Conservation (phyloP, 495 filamentous ascomycete species). For the Cercophora newfieldiana region DNA sequence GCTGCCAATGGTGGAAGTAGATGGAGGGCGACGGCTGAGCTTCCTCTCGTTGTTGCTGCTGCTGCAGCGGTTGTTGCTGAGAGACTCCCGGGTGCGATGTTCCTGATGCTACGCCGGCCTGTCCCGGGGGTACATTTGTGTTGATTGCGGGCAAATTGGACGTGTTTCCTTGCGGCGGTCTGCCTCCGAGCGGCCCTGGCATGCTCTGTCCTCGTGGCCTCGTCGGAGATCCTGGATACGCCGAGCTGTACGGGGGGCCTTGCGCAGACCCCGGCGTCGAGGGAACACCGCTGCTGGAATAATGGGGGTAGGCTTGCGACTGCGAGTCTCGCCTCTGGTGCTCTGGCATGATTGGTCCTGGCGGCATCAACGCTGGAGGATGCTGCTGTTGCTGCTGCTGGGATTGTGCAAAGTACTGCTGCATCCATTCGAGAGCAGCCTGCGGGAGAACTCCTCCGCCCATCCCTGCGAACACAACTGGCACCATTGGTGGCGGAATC, state of each 20-base stretch:
- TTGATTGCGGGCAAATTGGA: slow-evolving; percentile 35
- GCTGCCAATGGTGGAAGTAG: slow-evolving; percentile 92
- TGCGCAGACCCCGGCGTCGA: slow-evolving; percentile 47
- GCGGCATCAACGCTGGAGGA: slow-evolving; percentile 53
- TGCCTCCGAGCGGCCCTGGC: slow-evolving; percentile 32
- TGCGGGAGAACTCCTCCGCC: slow-evolving; percentile 60
- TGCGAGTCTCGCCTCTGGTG: slow-evolving; percentile 48
- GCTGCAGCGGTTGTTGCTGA: slow-evolving; percentile 30
- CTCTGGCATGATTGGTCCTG: slow-evolving; percentile 47
- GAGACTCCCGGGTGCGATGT: slow-evolving; percentile 34
- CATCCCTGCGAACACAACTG: slow-evolving; percentile 85
- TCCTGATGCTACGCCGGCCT: slow-evolving; percentile 20
- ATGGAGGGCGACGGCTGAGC: slow-evolving; percentile 64
- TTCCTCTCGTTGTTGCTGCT: slow-evolving; percentile 39
- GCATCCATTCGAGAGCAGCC: slow-evolving; percentile 67
- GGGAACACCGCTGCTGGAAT: slow-evolving; percentile 45
- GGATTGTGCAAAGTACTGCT: slow-evolving; percentile 63
- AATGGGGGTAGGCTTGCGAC: slow-evolving; percentile 41
- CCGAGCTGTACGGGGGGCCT: slow-evolving; percentile 35
- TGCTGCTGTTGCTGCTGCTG: slow-evolving; percentile 45
- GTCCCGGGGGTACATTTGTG: slow-evolving; percentile 34
- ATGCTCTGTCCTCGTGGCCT: slow-evolving; percentile 44
- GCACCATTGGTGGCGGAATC: slow-evolving; percentile 82
- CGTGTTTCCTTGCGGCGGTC: slow-evolving; percentile 20
- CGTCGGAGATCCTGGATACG: slow-evolving; percentile 45